A percentile compares a stretch with the other conserved stretches of the same genome.
phyloP scores from a whole-genome alignment of 1,284 basidiomycete genomes.

The Trichosporon ovoides region DNA sequence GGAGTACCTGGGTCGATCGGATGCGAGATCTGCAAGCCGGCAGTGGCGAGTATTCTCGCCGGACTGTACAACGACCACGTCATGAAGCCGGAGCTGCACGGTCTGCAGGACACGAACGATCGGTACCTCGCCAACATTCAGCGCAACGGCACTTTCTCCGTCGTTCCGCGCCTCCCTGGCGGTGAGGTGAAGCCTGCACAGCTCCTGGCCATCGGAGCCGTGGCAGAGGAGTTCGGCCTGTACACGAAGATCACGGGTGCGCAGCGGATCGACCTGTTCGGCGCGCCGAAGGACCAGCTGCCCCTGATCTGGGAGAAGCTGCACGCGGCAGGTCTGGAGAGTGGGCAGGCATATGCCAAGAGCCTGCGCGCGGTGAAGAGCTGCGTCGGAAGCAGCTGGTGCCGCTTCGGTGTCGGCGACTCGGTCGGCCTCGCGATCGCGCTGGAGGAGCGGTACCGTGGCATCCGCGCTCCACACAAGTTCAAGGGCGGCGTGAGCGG shows the following conservation, averaged over 20 bases:
- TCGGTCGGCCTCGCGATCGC: slow-evolving; percentile 67
- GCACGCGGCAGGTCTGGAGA: slow-evolving; percentile 64
- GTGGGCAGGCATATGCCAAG: slow-evolving; percentile 70
- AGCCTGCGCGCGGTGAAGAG: slow-evolving; percentile 58
- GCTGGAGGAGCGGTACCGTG: slow-evolving; percentile 69
- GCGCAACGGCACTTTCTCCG: slow-evolving; percentile 66
- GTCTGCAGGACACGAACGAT: slow-evolving; percentile 55
- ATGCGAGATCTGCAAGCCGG: slow-evolving; percentile 70
- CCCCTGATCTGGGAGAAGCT: slow-evolving; percentile 72
- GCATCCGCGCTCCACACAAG: slow-evolving; percentile 65
- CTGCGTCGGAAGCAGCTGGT: slow-evolving; percentile 61
- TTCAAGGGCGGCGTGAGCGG: slow-evolving; percentile 73
- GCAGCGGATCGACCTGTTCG: slow-evolving; percentile 68
- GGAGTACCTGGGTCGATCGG: slow-evolving; percentile 58
- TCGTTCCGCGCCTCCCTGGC: slow-evolving; percentile 60
- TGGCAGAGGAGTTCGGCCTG: slow-evolving; percentile 64
- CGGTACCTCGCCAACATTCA: slow-evolving; percentile 70
- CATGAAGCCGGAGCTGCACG: slow-evolving; percentile 60
- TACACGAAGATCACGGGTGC: slow-evolving; percentile 66
- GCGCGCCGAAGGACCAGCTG: slow-evolving; percentile 67
- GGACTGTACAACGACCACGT: slow-evolving; percentile 61
- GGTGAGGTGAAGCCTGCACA: slow-evolving; percentile 60
- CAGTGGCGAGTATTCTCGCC: slow-evolving; percentile 63
- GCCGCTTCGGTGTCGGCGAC: slow-evolving; percentile 69
- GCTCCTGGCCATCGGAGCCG: slow-evolving; percentile 62